These are phyloP conservation scores for Paecilomyces formosus DNA, from an alignment of 2,329 filamentous ascomycete species.

Conservation along the genomic window DNA sequence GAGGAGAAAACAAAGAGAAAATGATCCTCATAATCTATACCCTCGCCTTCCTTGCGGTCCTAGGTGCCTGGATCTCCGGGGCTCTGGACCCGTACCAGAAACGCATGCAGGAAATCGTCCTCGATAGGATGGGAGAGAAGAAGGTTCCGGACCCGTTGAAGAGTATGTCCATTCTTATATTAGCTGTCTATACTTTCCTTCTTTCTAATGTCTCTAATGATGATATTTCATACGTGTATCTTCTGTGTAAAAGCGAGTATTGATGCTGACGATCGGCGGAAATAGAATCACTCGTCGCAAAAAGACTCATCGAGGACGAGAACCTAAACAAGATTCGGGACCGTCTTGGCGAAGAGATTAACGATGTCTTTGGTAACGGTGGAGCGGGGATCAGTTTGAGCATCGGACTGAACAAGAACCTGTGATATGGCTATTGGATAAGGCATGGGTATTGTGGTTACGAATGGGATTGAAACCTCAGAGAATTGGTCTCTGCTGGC, in stretches of 20 bases:
- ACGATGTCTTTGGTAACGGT: constrained; percentile 15
- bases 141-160: constrained; percentile 19
- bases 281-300: not conserved
- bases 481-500: not conserved
- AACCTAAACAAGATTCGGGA: constrained; percentile 19
- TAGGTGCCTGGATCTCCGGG: constrained; percentile 20
- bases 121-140: constrained; percentile 22
- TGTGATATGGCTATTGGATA: not conserved
- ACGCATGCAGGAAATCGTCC: constrained; percentile 17
- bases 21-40: not conserved
- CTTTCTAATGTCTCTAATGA: not conserved
- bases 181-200: not conserved
- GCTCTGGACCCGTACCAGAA: constrained; percentile 22
- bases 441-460: not conserved
- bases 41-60: not conserved
- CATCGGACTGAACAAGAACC: not conserved
- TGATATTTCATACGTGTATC: not conserved
- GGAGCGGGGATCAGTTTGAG: constrained; percentile 2
- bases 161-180: constrained; percentile 8
- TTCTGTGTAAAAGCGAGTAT: not conserved
- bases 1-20: not conserved
- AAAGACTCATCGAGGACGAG: constrained; percentile 13
- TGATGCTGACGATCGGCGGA: not conserved
- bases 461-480: not conserved
- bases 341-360: constrained; percentile 14